phyloP scores from a whole-genome alignment of 2,329 filamentous ascomycete species.

The Alternaria sp. region DNA sequence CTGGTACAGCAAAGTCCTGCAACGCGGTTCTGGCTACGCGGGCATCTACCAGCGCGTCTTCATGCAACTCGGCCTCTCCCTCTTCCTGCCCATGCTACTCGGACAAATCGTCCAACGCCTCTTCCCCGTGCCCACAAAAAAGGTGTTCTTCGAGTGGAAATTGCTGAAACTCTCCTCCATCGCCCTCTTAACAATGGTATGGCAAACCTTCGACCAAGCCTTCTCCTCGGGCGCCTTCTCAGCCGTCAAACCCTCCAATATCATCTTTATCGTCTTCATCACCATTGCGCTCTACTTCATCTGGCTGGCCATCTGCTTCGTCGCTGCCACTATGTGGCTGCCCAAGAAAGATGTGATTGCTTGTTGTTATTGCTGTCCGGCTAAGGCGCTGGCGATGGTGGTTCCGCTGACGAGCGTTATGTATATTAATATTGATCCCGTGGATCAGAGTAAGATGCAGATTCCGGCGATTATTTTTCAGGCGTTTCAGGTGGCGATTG shows the following conservation, averaged over 20 bases:
- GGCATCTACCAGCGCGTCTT: constrained; percentile 71
- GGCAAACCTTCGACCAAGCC: constrained; percentile 71
- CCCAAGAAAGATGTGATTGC: constrained; percentile 69
- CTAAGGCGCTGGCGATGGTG: constrained; percentile 74
- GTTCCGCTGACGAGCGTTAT: constrained; percentile 73
- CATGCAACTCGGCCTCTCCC: constrained; percentile 70
- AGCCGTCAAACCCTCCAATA: constrained; percentile 63
- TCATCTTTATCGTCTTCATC: constrained; percentile 72
- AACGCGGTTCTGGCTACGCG: constrained; percentile 60
- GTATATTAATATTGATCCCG: constrained; percentile 63
- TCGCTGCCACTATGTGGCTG: constrained; percentile 61
- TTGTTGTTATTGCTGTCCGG: constrained; percentile 74
- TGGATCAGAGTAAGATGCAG: constrained; percentile 65
- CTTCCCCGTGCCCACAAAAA: constrained; percentile 61
- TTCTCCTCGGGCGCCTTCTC: constrained; percentile 70
- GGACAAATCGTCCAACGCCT: constrained; percentile 66
- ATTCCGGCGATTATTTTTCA: constrained; percentile 68
- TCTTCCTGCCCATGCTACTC: constrained; percentile 67
- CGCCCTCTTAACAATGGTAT: constrained; percentile 59
- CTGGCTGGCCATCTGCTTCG: constrained; percentile 68
- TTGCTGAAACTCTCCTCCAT: constrained; percentile 54
- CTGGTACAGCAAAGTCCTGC: constrained; percentile 64
- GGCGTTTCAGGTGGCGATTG: constrained; percentile 52
- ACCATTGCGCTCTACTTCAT: constrained; percentile 68
- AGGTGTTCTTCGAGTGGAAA: constrained; percentile 58